Conservation (phyloP, 805 yeast genomes). For the Candida ulmi region DNA sequence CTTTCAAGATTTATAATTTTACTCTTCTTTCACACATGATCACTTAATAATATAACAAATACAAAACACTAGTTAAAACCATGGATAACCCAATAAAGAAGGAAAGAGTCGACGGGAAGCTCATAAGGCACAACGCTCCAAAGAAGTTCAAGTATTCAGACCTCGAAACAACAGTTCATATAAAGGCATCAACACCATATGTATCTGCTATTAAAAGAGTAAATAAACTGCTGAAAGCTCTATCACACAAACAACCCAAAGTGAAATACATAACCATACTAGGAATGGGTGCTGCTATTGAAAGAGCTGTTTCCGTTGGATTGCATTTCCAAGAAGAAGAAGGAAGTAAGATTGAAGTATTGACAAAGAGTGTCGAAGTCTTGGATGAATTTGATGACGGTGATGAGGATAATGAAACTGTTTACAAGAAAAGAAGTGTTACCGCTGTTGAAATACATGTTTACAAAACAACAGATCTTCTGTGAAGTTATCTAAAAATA, state of each 20-base stretch:
- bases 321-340: conserved; percentile 48
- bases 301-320: conserved; percentile 57
- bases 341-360: conserved; percentile 48
- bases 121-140: conserved; percentile 52
- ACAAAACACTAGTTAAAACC: neutral
- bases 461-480: conserved; percentile 11
- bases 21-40: no score
- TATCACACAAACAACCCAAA: conserved; percentile 37
- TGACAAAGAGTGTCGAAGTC: conserved; percentile 62
- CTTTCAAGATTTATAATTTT: no score
- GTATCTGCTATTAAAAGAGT: conserved; percentile 68
- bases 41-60: no score
- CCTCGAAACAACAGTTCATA: conserved; percentile 42
- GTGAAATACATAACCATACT: conserved; percentile 45
- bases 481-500: neutral
- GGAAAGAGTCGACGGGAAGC: conserved; percentile 26
- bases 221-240: conserved; percentile 42
- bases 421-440: conserved; percentile 29
- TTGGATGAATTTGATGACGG: conserved; percentile 56
- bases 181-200: conserved; percentile 66
- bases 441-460: conserved; percentile 40
- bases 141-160: conserved; percentile 37
- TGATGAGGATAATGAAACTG: conserved; percentile 27
- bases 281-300: conserved; percentile 76
- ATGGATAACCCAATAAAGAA: conserved; percentile 1